Conservation (phyloP, 2,329 filamentous ascomycete genomes). For the Furcasterigmium sp. region DNA sequence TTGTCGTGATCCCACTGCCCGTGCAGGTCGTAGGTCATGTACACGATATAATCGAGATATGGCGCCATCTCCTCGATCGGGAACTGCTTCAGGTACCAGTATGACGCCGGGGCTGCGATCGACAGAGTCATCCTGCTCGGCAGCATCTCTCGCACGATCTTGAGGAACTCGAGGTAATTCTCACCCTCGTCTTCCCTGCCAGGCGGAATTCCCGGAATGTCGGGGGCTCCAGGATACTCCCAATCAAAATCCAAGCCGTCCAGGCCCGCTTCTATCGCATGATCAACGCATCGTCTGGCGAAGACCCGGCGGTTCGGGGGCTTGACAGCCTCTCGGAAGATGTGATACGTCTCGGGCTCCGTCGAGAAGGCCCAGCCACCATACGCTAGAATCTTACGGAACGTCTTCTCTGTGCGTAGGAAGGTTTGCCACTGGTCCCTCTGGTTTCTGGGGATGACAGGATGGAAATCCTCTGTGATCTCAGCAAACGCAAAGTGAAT, state of each 20-base stretch:
- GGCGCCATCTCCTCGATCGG: conserved; percentile 14
- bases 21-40: conserved; percentile 12
- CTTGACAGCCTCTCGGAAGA: conserved; percentile 21
- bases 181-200: conserved; percentile 13
- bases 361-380: conserved; percentile 28
- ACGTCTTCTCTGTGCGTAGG: conserved; percentile 21
- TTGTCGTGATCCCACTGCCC: conserved; percentile 1
- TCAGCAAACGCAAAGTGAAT: conserved; percentile 26
- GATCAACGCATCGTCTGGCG: conserved; percentile 15
- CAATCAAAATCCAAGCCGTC: conserved; percentile 35
- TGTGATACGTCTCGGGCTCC: conserved; percentile 15
- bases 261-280: background rate
- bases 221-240: conserved; percentile 32
- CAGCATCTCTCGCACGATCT: conserved; percentile 6
- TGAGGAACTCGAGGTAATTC: conserved; percentile 18
- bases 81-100: conserved; percentile 16
- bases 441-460: conserved; percentile 3
- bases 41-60: conserved; percentile 17
- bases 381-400: conserved; percentile 14
- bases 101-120: conserved; percentile 14
- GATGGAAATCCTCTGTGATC: conserved; percentile 9
- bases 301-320: conserved; percentile 11
- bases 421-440: conserved; percentile 7
- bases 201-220: conserved; percentile 16
- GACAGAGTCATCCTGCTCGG: conserved; percentile 9